Evolutionary conservation across 768 basidiomycete genomes (phyloP), one percentile per base, ranked within the genome.

Genomic region (Omphalotus guepiniiformis): DNA sequence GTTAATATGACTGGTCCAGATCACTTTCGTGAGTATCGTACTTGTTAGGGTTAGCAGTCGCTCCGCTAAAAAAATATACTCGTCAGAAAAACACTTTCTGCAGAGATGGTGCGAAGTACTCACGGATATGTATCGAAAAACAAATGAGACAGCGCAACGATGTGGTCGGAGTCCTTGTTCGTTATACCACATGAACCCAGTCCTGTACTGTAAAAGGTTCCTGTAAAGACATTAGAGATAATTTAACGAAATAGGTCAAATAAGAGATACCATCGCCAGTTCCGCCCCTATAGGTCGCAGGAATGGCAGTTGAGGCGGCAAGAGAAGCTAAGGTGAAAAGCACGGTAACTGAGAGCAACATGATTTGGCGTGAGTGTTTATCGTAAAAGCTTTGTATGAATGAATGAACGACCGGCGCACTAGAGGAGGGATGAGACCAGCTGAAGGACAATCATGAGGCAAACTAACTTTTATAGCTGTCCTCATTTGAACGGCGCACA

Each of bases 101-200:
- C 15, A 42, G 4, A 13, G 19, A 19, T 27, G 15, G 32, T 22
- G 6, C n/a, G 9, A 3, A 23, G 25, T 8, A 53, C 69, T 55
- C 48, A 71, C 67, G 70, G 71, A 60, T 59, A 73, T n/a, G 16
- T 41, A 53, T 74, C 72, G 55, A 59, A 75, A n/a, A 73, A 53
- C 8, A 53, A 5, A 35, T 56, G 42, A 7, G 70, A 69, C 25
- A 70, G 66, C 11, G 72, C 73, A 34, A 56, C 69, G 49, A 73
- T 69, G 51, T 54, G 51, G 45, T 73, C 64, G 21, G 54, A 47
- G 50, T 64, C 63, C 21, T 38, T 53, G 55, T 69, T 71, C 44
- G 61, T 63, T 55, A 65, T 59, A 49, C 69, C 71, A 54, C 72
- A 73, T 0, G 72, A 58, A 30, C 68, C 68, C 26, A 71, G 63